phyloP scores from a whole-genome alignment of 2,329 filamentous ascomycete genomes.

The Paramyrothecium roridum region DNA sequence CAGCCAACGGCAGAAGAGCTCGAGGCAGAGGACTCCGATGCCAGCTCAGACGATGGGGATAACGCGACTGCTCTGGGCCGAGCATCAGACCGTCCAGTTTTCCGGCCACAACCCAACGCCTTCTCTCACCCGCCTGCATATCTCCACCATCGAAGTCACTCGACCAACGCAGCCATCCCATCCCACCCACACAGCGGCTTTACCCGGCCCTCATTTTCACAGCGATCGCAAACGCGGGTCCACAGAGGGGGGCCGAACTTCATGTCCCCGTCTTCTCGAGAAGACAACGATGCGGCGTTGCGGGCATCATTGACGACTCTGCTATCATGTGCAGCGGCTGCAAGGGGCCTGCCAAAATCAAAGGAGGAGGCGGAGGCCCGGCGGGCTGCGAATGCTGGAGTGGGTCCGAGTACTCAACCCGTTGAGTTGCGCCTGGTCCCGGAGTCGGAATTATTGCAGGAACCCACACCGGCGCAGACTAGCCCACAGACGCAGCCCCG shows the following conservation, averaged over 20 bases:
- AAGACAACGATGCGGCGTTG: slow-evolving; percentile 89
- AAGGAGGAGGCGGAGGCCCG: slow-evolving; percentile 41
- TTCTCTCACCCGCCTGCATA: slow-evolving; percentile 77
- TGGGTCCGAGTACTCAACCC: slow-evolving; percentile 47
- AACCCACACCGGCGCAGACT: slow-evolving; percentile 18
- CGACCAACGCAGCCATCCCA: slow-evolving; percentile 44
- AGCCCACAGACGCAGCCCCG: slow-evolving; percentile 11
- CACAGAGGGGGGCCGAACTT: slow-evolving; percentile 54
- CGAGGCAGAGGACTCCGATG: slow-evolving; percentile 40
- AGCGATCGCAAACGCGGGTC: slow-evolving; percentile 43
- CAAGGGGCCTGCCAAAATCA: slow-evolving; percentile 72
- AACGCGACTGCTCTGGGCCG: slow-evolving; percentile 77
- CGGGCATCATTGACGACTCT: slow-evolving; percentile 92
- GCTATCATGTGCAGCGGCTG: slow-evolving; percentile 90
- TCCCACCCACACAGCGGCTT: slow-evolving; percentile 48
- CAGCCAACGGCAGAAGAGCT: slow-evolving; percentile 34
- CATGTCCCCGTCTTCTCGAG: slow-evolving; percentile 71
- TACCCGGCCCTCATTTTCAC: slow-evolving; percentile 45
- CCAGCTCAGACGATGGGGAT: slow-evolving; percentile 61
- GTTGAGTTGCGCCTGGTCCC: slow-evolving; percentile 58
- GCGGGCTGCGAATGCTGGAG: slow-evolving; percentile 28
- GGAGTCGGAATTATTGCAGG: slow-evolving; percentile 55
- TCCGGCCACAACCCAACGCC: slow-evolving; percentile 86
- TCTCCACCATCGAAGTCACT: slow-evolving; percentile 44
- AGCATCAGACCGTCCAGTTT: slow-evolving; percentile 51